Percentiles rank a stretch among this genome's conserved stretches.
These are phyloP conservation scores for Lactifluus subvellereus DNA, from an alignment of 768 basidiomycete species.

Conservation along the genomic window DNA sequence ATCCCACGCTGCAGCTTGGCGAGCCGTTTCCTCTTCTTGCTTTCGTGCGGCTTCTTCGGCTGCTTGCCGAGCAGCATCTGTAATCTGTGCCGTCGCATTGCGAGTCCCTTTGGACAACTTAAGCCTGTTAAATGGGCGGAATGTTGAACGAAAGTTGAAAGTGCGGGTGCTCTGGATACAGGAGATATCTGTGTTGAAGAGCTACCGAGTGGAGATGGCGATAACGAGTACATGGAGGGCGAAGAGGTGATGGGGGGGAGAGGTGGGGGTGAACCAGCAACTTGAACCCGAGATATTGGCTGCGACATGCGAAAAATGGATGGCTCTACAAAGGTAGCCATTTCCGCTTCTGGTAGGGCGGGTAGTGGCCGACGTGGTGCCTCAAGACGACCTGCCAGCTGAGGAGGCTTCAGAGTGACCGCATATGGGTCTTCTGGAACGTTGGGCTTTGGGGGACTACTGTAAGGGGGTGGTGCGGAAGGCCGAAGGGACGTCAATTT, in stretches of 20 bases:
- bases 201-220: background rate
- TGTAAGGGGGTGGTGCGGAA: conserved; percentile 1
- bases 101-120: background rate
- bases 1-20: background rate
- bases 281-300: background rate
- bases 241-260: background rate
- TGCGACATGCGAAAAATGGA: background rate
- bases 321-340: background rate
- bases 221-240: background rate
- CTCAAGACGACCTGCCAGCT: background rate
- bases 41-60: background rate
- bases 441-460: background rate
- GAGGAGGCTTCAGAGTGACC: background rate
- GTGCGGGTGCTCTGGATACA: background rate
- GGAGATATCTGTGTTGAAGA: background rate
- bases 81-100: background rate
- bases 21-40: background rate
- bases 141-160: background rate
- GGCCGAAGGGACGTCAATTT: background rate
- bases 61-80: background rate
- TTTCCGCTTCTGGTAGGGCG: background rate
- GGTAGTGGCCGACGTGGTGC: background rate
- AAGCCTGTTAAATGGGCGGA: background rate
- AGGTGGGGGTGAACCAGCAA: background rate
- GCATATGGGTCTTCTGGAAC: background rate